These are phyloP conservation scores for Collybiopsis luxurians DNA, from an alignment of 768 basidiomycete genomes.

Conservation along the genomic window DNA sequence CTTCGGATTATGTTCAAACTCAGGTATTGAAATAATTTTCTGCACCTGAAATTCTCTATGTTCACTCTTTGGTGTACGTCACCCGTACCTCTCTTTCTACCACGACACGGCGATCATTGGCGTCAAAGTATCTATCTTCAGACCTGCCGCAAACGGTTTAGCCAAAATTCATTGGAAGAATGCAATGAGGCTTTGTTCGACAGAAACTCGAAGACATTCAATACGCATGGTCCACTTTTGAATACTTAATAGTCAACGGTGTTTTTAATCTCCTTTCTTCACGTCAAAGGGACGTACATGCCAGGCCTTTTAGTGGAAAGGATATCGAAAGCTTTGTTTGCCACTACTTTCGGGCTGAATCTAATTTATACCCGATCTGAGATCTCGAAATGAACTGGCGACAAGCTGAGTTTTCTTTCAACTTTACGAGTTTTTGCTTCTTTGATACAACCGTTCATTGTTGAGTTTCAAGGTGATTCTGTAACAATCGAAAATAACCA, in stretches of 20 bases:
- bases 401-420: neutral
- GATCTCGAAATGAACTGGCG: neutral
- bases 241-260: neutral
- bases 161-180: neutral
- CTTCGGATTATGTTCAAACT: neutral
- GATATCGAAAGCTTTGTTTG: constrained; percentile 1
- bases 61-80: neutral
- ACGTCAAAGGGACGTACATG: constrained; percentile 6
- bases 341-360: neutral
- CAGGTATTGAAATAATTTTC: neutral
- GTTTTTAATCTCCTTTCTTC: constrained; percentile 3
- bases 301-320: neutral
- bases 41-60: neutral
- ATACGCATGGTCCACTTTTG: neutral
- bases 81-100: neutral
- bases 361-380: neutral
- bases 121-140: neutral
- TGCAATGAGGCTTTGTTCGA: constrained; percentile 4
- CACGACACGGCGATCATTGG: neutral
- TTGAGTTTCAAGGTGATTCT: neutral
- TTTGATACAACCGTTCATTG: too few relatives aligned
- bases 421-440: too few relatives aligned
- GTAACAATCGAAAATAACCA: constrained; percentile 3
- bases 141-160: neutral
- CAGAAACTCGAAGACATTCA: neutral